Evolutionary conservation across 805 yeast species (phyloP).

Genomic region (Pichia thaimueangensis): DNA sequence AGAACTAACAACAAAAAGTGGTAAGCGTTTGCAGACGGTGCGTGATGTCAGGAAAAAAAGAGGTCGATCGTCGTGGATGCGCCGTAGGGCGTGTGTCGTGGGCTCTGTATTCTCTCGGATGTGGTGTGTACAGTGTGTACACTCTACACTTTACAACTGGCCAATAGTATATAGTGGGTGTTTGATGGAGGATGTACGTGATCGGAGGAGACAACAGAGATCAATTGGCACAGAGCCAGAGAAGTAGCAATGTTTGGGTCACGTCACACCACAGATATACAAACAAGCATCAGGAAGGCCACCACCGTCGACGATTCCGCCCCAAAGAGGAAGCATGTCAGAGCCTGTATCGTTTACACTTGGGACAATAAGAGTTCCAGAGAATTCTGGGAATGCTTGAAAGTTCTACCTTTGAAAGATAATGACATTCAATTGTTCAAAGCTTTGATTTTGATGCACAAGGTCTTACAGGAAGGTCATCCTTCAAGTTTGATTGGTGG

Average conservation of each 20-base stretch:
- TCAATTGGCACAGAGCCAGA: too few relatives aligned
- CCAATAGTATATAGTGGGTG: too few relatives aligned
- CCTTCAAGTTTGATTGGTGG: slow-evolving; percentile 77
- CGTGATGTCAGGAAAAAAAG: too few relatives aligned
- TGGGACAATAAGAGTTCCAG: slow-evolving; percentile 89
- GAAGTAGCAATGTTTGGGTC: slow-evolving; percentile 25
- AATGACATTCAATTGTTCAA: slow-evolving; percentile 85
- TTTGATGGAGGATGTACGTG: neutral
- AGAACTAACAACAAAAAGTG: too few relatives aligned
- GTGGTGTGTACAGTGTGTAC: too few relatives aligned
- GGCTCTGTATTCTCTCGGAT: too few relatives aligned
- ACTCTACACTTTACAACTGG: too few relatives aligned
- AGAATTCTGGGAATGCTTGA: slow-evolving; percentile 80
- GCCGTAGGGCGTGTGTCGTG: too few relatives aligned
- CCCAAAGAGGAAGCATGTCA: slow-evolving; percentile 92
- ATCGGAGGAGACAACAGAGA: too few relatives aligned
- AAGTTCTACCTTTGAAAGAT: slow-evolving; percentile 68
- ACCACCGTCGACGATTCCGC: slow-evolving; percentile 81
- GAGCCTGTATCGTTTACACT: slow-evolving; percentile 91
- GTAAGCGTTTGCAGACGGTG: too few relatives aligned
- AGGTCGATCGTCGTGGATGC: too few relatives aligned
- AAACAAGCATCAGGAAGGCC: slow-evolving; percentile 66
- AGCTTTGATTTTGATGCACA: slow-evolving; percentile 78
- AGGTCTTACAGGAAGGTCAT: slow-evolving; percentile 97
- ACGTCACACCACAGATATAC: slow-evolving; percentile 35